phyloP scores from a whole-genome alignment of 2,329 filamentous ascomycete genomes.

The Dryadomyces quercus-mongolicae region DNA sequence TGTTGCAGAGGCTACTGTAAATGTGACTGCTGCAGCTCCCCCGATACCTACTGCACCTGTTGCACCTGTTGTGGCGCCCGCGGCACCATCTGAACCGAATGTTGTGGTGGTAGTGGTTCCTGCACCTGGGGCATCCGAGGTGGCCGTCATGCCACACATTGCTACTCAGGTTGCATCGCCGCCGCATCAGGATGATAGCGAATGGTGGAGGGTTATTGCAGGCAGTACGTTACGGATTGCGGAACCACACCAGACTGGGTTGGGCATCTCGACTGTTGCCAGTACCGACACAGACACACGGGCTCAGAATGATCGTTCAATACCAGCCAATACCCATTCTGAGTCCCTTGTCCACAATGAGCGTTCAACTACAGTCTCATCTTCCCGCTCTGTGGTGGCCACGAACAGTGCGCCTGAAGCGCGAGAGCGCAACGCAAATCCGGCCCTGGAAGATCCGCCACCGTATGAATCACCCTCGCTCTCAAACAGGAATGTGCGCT shows the following conservation, averaged over 20 bases:
- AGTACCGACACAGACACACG: too few relatives aligned
- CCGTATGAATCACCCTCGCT: slow-evolving; percentile 40
- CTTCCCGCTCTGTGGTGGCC: slow-evolving; percentile 15
- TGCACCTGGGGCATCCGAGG: neutral
- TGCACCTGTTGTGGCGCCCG: too few relatives aligned
- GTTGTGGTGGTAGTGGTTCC: neutral
- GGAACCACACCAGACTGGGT: slow-evolving; percentile 7
- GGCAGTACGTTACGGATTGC: slow-evolving; percentile 14
- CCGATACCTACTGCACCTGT: too few relatives aligned
- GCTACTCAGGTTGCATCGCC: neutral
- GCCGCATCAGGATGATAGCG: slow-evolving; percentile 10
- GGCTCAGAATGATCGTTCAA: too few relatives aligned
- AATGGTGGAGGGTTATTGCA: slow-evolving; percentile 23
- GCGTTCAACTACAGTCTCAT: slow-evolving; percentile 12
- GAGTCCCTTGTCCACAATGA: neutral
- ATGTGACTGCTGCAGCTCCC: neutral
- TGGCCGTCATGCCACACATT: neutral
- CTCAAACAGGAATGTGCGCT: slow-evolving; percentile 29
- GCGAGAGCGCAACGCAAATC: neutral
- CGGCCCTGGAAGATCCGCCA: slow-evolving; percentile 25
- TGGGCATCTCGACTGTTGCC: slow-evolving; percentile 9
- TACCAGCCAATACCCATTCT: too few relatives aligned
- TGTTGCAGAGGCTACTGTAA: neutral
- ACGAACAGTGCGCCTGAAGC: neutral
- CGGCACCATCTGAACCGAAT: too few relatives aligned